Evolutionary conservation across 2,329 filamentous ascomycete genomes (phyloP).

Genomic region (Didymella sp.): DNA sequence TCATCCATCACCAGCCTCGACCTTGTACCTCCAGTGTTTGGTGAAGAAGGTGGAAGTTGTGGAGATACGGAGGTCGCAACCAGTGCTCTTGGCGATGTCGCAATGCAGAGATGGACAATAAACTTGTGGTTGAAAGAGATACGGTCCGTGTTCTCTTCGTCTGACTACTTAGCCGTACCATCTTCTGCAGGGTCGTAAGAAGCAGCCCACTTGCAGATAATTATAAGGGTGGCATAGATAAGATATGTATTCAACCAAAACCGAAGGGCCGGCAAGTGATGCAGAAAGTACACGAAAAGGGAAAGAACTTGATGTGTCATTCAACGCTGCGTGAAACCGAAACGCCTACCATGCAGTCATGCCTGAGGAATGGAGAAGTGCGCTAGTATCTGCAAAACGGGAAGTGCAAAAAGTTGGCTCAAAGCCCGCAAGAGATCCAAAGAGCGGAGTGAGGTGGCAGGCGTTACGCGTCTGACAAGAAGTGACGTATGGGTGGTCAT

Average conservation of each 20-base stretch:
- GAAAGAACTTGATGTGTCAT: neutral
- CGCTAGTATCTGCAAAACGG: neutral
- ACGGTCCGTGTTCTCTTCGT: neutral
- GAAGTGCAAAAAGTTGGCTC: neutral
- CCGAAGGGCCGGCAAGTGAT: conserved; percentile 5
- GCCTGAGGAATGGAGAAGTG: neutral
- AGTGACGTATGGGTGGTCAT: conserved; percentile 10
- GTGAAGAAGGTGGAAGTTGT: neutral
- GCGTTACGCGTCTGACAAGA: neutral
- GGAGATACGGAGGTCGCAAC: neutral
- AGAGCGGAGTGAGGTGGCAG: neutral
- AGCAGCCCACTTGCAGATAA: neutral
- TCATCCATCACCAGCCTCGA: neutral
- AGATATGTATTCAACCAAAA: neutral
- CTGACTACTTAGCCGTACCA: neutral
- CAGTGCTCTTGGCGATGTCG: neutral
- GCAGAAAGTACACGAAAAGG: neutral
- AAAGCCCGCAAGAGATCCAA: neutral
- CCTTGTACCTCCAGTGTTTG: neutral
- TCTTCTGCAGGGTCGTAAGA: conserved; percentile 1
- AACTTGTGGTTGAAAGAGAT: neutral
- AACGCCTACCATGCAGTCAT: conserved; percentile 20
- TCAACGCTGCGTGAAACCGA: neutral
- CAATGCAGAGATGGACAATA: neutral
- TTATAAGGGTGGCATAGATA: neutral